phyloP scores from a whole-genome alignment of 2,329 filamentous ascomycete genomes.

The Pseudocercospora crystallina region DNA sequence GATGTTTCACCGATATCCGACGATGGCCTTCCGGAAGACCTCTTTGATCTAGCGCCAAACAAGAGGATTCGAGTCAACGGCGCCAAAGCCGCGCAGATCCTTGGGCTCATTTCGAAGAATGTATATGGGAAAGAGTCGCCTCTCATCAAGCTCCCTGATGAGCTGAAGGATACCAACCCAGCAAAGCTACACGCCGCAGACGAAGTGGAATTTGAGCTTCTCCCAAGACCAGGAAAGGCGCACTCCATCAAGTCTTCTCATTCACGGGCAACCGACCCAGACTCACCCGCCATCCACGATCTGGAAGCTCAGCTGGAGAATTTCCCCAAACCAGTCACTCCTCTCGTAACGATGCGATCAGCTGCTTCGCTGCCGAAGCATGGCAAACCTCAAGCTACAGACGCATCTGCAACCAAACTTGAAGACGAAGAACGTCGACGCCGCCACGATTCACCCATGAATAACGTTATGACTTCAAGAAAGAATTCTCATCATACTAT shows the following conservation, averaged over 20 bases:
- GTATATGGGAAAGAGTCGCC: conserved; percentile 1
- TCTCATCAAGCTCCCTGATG: conserved; percentile 3
- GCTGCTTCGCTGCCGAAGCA: too few relatives aligned
- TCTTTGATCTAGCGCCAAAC: too few relatives aligned
- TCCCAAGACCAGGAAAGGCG: neutral
- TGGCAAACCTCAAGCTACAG: too few relatives aligned
- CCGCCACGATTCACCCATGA: conserved; percentile 15
- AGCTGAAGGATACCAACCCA: neutral
- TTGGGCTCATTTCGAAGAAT: conserved; percentile 21
- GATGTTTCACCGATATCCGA: too few relatives aligned
- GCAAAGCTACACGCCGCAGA: neutral
- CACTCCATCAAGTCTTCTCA: neutral
- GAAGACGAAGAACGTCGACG: conserved; percentile 1
- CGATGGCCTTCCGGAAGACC: conserved; percentile 7
- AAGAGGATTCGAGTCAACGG: conserved; percentile 25
- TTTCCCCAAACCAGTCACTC: conserved; percentile 18
- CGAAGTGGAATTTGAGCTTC: conserved; percentile 3
- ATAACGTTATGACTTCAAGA: neutral
- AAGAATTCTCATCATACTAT: conserved; percentile 24
- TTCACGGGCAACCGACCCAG: neutral
- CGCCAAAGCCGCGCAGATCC: conserved; percentile 29
- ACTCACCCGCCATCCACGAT: conserved; percentile 10
- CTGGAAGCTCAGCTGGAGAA: conserved; percentile 22
- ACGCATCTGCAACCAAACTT: too few relatives aligned
- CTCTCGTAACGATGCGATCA: neutral